Evolutionary conservation across 768 basidiomycete genomes (phyloP).

Genomic region (Xerocomus brunneocitrinus): DNA sequence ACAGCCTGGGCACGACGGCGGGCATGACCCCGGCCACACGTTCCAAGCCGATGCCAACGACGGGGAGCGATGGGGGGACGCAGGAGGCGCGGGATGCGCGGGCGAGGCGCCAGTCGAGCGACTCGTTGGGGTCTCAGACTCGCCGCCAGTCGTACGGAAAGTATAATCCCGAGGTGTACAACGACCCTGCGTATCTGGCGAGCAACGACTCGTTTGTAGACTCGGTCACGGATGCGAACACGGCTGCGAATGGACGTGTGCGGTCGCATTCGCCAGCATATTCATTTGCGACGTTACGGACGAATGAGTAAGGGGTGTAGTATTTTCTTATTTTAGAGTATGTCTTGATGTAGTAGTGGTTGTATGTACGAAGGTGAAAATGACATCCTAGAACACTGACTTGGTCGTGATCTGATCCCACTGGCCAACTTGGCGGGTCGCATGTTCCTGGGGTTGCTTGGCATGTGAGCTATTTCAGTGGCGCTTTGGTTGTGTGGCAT

Average conservation of each 20-base stretch:
- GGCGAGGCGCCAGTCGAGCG: slow-evolving; percentile 21
- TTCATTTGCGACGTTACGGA: slow-evolving; percentile 13
- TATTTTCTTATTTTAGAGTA: slow-evolving; percentile 5
- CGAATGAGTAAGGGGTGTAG: slow-evolving; percentile 4
- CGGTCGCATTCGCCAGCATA: slow-evolving; percentile 18
- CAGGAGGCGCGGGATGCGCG: slow-evolving; percentile 5
- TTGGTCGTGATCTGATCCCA: no score
- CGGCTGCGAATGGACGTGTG: slow-evolving; percentile 20
- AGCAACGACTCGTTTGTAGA: slow-evolving; percentile 28
- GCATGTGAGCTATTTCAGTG: no score
- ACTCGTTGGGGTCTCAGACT: slow-evolving; percentile 19
- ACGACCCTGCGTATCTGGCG: slow-evolving; percentile 23
- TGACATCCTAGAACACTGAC: background rate
- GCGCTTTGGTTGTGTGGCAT: background rate
- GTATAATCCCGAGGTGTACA: slow-evolving; percentile 22
- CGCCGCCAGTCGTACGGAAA: slow-evolving; percentile 15
- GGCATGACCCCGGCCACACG: slow-evolving; percentile 24
- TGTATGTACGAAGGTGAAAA: slow-evolving; percentile 3
- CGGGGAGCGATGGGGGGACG: slow-evolving; percentile 6
- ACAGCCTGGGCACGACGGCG: slow-evolving; percentile 20
- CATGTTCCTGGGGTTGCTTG: background rate
- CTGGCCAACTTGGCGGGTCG: background rate
- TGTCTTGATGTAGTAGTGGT: slow-evolving; percentile 4
- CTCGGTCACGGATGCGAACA: slow-evolving; percentile 22
- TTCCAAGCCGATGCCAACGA: slow-evolving; percentile 10